phyloP scores from a whole-genome alignment of 2,329 filamentous ascomycete species.

The Cladosporium sp. region DNA sequence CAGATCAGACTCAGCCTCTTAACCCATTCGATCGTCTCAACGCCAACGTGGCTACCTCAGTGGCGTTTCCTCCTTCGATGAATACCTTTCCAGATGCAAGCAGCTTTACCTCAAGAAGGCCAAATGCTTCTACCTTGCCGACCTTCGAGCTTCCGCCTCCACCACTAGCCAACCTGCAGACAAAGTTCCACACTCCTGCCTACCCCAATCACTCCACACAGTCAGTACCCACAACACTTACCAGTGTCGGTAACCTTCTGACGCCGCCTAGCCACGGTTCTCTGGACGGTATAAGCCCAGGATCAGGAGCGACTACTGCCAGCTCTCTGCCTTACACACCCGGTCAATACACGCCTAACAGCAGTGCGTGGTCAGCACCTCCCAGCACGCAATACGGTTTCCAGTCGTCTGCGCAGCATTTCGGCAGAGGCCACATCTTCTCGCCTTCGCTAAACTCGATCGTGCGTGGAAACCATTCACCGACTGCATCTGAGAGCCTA shows the following conservation, averaged over 20 bases:
- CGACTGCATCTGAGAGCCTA: slow-evolving; percentile 62
- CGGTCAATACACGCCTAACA: slow-evolving; percentile 58
- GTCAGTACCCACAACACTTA: slow-evolving; percentile 43
- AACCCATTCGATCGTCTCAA: slow-evolving; percentile 38
- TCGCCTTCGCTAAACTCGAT: slow-evolving; percentile 57
- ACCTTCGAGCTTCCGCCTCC: slow-evolving; percentile 69
- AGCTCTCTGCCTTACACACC: slow-evolving; percentile 36
- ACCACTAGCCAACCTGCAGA: slow-evolving; percentile 49
- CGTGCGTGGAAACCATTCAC: slow-evolving; percentile 58
- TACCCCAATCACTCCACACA: slow-evolving; percentile 43
- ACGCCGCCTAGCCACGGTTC: slow-evolving; percentile 62
- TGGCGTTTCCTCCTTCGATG: slow-evolving; percentile 62
- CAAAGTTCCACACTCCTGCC: slow-evolving; percentile 52
- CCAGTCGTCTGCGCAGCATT: slow-evolving; percentile 49
- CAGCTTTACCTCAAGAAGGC: slow-evolving; percentile 70
- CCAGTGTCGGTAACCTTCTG: slow-evolving; percentile 62
- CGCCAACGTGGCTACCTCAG: slow-evolving; percentile 64
- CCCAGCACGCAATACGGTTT: slow-evolving; percentile 59
- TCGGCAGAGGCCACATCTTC: slow-evolving; percentile 54
- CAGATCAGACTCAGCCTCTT: slow-evolving; percentile 32
- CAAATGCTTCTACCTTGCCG: slow-evolving; percentile 68
- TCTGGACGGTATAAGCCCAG: slow-evolving; percentile 63
- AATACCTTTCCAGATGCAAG: slow-evolving; percentile 61
- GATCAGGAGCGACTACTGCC: slow-evolving; percentile 57
- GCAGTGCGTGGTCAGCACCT: slow-evolving; percentile 50